phyloP scores from a whole-genome alignment of 345 rosid genomes.

The Boechera retrofracta region DNA sequence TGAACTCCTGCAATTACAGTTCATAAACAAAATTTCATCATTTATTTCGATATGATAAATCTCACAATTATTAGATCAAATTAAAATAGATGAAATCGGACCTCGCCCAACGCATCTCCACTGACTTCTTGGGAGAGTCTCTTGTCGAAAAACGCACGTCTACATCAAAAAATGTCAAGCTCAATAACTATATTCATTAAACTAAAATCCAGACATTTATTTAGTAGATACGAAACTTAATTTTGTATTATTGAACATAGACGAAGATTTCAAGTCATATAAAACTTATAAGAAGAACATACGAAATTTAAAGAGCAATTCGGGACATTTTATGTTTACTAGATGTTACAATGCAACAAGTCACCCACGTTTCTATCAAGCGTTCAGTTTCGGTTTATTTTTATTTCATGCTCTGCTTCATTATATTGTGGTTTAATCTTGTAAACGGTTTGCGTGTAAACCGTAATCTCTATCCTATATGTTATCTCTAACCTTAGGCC shows the following conservation, averaged over 20 bases:
- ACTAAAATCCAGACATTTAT: not conserved
- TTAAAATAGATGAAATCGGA: not conserved
- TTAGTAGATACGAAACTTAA: not conserved
- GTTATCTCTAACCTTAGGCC: too few relatives aligned
- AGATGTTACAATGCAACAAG: too few relatives aligned
- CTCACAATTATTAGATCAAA: not conserved
- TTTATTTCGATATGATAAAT: not conserved
- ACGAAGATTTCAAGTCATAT: not conserved
- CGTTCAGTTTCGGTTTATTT: too few relatives aligned
- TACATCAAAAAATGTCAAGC: conserved; percentile 32
- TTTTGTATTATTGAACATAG: too few relatives aligned
- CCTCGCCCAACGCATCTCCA: conserved; percentile 85
- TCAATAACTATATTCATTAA: not conserved
- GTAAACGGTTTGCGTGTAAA: too few relatives aligned
- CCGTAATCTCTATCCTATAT: too few relatives aligned
- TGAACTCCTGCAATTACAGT: conserved; percentile 61
- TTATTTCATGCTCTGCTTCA: too few relatives aligned
- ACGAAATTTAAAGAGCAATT: not conserved
- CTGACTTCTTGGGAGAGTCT: conserved; percentile 83
- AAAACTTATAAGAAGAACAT: not conserved
- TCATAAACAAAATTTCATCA: not conserved
- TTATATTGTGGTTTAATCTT: too few relatives aligned
- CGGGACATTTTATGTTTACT: not conserved
- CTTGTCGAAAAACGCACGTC: conserved; percentile 72
- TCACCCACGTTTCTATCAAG: too few relatives aligned